These are phyloP conservation scores for Pythium phragmiticola DNA, from an alignment of 352 stramenopile species.

Conservation along the genomic window DNA sequence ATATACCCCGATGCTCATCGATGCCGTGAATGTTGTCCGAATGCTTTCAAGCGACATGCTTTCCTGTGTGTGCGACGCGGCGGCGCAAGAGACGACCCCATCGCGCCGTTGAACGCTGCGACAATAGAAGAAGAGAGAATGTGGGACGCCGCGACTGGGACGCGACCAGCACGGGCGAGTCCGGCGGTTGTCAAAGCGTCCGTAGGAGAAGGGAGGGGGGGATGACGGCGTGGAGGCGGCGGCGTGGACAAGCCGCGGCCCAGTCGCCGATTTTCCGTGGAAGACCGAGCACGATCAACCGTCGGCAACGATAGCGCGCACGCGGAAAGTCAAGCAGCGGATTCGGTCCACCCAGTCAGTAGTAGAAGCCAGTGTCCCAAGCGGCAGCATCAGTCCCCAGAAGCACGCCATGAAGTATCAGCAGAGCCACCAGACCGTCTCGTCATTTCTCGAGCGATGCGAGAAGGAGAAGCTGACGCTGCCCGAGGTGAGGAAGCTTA, in stretches of 20 bases:
- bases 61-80: slow-evolving; percentile 8
- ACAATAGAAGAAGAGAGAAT: not conserved
- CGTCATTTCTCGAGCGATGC: slow-evolving; percentile 36
- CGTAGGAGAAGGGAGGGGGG: not conserved
- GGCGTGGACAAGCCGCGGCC: slow-evolving; percentile 6
- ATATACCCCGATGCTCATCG: not conserved
- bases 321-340: slow-evolving; percentile 11
- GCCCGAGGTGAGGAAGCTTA: slow-evolving; percentile 28
- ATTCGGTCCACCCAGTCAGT: not conserved
- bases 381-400: slow-evolving; percentile 1
- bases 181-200: slow-evolving; percentile 15
- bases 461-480: slow-evolving; percentile 40
- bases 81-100: not conserved
- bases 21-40: slow-evolving; percentile 7
- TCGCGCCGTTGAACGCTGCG: slow-evolving; percentile 13
- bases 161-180: not conserved
- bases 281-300: slow-evolving; percentile 5
- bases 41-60: not conserved
- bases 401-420: slow-evolving; percentile 30
- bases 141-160: slow-evolving; percentile 20
- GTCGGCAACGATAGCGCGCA: slow-evolving; percentile 21
- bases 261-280: slow-evolving; percentile 20
- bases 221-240: not conserved
- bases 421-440: slow-evolving; percentile 24
- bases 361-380: not conserved